These are phyloP conservation scores for Eragrostis tef DNA, from an alignment of 202 grass and related monocot species.

Conservation along the genomic window DNA sequence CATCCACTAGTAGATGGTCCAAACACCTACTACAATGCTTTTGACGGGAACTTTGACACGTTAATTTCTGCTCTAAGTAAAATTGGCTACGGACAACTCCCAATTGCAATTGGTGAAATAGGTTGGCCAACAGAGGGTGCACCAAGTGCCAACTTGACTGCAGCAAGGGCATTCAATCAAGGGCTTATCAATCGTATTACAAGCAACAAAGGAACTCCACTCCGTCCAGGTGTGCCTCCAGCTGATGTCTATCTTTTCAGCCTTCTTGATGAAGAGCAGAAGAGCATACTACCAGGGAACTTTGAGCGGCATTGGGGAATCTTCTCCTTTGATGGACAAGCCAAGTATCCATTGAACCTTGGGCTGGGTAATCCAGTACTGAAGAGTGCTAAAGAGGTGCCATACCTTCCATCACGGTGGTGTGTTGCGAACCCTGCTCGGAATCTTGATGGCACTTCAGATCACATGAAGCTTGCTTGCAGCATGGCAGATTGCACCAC, in stretches of 20 bases:
- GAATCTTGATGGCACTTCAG: slow-evolving; percentile 45
- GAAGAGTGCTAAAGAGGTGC: slow-evolving; percentile 70
- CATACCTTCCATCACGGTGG: slow-evolving; percentile 76
- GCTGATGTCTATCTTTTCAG: slow-evolving; percentile 79
- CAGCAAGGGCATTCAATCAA: slow-evolving; percentile 77
- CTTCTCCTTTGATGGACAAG: slow-evolving; percentile 85
- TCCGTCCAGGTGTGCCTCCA: slow-evolving; percentile 64
- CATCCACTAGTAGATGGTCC: slow-evolving; percentile 76
- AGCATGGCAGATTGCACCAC: slow-evolving; percentile 75
- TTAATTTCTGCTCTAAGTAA: slow-evolving; percentile 70
- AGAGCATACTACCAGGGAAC: slow-evolving; percentile 68
- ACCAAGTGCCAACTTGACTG: slow-evolving; percentile 70
- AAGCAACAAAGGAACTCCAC: slow-evolving; percentile 74
- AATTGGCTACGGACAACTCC: slow-evolving; percentile 70
- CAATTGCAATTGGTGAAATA: slow-evolving; percentile 74
- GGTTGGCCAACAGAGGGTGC: slow-evolving; percentile 92
- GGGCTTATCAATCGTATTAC: slow-evolving; percentile 66
- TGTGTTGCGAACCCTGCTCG: slow-evolving; percentile 68
- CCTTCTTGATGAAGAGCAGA: slow-evolving; percentile 81
- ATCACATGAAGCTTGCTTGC: slow-evolving; percentile 81
- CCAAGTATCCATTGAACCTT: slow-evolving; percentile 77
- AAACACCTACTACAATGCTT: slow-evolving; percentile 80
- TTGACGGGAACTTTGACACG: slow-evolving; percentile 84
- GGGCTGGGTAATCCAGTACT: slow-evolving; percentile 61
- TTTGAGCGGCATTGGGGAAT: slow-evolving; percentile 87